phyloP scores from a whole-genome alignment of 2,329 filamentous ascomycete species.

The Madurella fahalii region DNA sequence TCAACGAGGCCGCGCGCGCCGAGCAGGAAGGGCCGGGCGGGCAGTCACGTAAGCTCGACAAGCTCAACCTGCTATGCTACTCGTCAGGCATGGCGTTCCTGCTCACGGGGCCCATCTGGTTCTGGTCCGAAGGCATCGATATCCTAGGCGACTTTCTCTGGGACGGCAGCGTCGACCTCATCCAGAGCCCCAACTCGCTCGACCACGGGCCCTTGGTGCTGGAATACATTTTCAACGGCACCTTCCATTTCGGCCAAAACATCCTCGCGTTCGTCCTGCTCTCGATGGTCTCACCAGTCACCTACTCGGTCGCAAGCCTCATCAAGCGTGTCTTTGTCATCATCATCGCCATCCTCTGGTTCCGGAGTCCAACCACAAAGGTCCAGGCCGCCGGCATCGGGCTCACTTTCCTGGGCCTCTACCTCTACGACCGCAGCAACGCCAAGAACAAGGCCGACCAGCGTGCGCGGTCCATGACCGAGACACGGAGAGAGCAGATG shows the following conservation, averaged over 20 bases:
- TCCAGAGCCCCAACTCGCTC: conserved; percentile 59
- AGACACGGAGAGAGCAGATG: conserved; percentile 43
- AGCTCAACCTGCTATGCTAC: conserved; percentile 93
- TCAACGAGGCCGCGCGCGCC: conserved; percentile 86
- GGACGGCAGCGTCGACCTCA: conserved; percentile 70
- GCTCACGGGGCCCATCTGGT: conserved; percentile 85
- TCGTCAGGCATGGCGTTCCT: conserved; percentile 92
- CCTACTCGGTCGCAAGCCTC: conserved; percentile 91
- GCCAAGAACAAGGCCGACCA: conserved; percentile 85
- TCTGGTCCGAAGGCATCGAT: conserved; percentile 80
- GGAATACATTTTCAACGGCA: conserved; percentile 97
- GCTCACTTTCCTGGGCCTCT: conserved; percentile 87
- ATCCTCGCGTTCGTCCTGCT: conserved; percentile 90
- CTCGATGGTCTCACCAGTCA: conserved; percentile 91
- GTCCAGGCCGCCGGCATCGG: conserved; percentile 80
- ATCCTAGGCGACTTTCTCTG: conserved; percentile 74
- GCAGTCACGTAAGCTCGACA: conserved; percentile 79
- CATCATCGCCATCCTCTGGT: conserved; percentile 92
- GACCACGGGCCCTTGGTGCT: conserved; percentile 68
- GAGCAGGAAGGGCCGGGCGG: conserved; percentile 66
- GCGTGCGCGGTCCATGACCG: conserved; percentile 65
- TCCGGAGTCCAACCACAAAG: conserved; percentile 79
- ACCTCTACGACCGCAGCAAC: conserved; percentile 90
- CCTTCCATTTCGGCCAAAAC: conserved; percentile 94
- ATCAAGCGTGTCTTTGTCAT: conserved; percentile 99